Conservation (phyloP, 2,329 filamentous ascomycete species). For the Arachnomyces sp. region DNA sequence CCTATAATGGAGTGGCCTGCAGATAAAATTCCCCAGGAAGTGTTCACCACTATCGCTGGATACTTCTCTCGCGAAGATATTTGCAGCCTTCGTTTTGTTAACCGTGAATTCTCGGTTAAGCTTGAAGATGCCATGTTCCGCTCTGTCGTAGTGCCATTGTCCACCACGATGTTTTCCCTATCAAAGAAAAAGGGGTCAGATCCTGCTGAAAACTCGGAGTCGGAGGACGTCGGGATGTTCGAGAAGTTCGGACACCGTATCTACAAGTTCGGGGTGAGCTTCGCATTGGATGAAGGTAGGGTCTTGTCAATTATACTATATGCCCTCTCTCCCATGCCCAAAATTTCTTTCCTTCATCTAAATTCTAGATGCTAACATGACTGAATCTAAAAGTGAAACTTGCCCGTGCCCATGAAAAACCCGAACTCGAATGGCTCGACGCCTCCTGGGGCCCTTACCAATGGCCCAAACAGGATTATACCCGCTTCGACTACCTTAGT, state of each 20-base stretch:
- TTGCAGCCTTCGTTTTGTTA: constrained; percentile 54
- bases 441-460: constrained; percentile 58
- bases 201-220: constrained; percentile 32
- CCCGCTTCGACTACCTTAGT: constrained; percentile 51
- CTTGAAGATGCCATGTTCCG: constrained; percentile 52
- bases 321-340: not conserved
- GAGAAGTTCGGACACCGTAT: constrained; percentile 55
- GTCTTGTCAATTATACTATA: constrained; percentile 22
- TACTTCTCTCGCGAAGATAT: constrained; percentile 52
- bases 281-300: constrained; percentile 54
- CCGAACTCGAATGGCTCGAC: constrained; percentile 44
- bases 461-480: constrained; percentile 55
- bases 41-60: constrained; percentile 51
- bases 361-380: constrained; percentile 30
- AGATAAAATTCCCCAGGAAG: constrained; percentile 48
- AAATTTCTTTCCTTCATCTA: not conserved
- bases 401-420: constrained; percentile 43
- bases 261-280: constrained; percentile 56
- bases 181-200: too few relatives aligned
- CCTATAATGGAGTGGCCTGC: constrained; percentile 25
- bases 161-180: constrained; percentile 31
- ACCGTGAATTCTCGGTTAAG: constrained; percentile 49
- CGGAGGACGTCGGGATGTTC: constrained; percentile 34
- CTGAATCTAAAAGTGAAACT: constrained; percentile 18
- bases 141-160: constrained; percentile 58